A percentile compares a stretch with the other conserved stretches of the same genome.
These are phyloP conservation scores for Hydrangea macrophylla DNA, from an alignment of 148 eudicot species.

Conservation along the genomic window DNA sequence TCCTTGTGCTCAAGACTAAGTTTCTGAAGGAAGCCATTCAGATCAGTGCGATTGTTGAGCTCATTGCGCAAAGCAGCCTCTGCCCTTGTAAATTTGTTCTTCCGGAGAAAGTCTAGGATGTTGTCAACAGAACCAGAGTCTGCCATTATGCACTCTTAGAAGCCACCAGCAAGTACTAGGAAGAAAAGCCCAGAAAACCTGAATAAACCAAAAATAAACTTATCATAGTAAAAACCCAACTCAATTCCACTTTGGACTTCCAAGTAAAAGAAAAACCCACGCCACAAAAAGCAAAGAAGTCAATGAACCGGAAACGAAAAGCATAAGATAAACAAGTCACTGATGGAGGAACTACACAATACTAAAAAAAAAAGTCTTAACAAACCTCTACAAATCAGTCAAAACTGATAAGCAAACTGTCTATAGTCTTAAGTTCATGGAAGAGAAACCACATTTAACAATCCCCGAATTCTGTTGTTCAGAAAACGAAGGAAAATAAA, in stretches of 20 bases:
- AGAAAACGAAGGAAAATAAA: not conserved
- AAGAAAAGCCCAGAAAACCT: conserved; percentile 27
- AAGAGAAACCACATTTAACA: not conserved
- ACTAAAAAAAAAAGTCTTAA: no score
- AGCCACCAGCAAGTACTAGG: conserved; percentile 21
- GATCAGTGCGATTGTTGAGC: conserved; percentile 57
- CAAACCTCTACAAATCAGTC: not conserved
- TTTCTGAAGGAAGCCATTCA: conserved; percentile 53
- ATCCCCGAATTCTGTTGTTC: not conserved
- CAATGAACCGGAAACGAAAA: not conserved
- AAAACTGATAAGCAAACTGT: not conserved
- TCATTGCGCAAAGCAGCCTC: conserved; percentile 90
- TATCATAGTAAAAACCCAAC: not conserved
- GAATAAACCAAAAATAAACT: conserved; percentile 11
- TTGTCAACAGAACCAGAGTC: conserved; percentile 57
- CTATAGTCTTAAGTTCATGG: not conserved
- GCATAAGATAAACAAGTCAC: not conserved
- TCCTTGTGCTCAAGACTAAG: conserved; percentile 44
- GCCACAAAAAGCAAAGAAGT: not conserved
- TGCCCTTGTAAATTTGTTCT: conserved; percentile 76
- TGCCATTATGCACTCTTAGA: conserved; percentile 39
- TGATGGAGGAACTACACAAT: not conserved
- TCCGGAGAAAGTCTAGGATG: conserved; percentile 62
- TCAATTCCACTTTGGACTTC: not conserved
- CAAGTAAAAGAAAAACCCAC: not conserved